Conservation (phyloP, 768 basidiomycete species). For the Pisolithus tinctorius region DNA sequence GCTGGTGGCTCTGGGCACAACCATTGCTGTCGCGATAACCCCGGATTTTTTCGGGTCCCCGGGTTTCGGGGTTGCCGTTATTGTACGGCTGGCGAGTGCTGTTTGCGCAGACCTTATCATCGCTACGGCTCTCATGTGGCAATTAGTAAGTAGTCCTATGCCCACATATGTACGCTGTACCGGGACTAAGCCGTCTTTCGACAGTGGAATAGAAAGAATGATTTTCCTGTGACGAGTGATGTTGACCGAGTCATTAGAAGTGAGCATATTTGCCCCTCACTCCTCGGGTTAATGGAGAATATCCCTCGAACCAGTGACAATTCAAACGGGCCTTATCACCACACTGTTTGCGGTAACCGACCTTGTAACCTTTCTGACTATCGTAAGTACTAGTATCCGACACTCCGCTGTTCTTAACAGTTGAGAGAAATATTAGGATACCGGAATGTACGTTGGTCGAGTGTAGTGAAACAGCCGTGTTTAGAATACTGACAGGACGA, state of each 20-base stretch:
- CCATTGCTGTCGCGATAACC: conserved; percentile 28
- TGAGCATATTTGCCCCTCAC: conserved; percentile 9
- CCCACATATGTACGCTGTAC: background rate
- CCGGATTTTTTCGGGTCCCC: conserved; percentile 29
- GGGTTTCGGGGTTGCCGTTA: conserved; percentile 29
- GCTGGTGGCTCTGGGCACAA: conserved; percentile 19
- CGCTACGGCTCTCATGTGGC: conserved; percentile 33
- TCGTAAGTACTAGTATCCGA: conserved; percentile 1
- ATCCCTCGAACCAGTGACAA: conserved; percentile 18
- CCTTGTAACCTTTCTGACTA: conserved; percentile 13
- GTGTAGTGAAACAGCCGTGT: background rate
- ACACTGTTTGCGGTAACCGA: conserved; percentile 23
- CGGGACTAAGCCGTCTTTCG: background rate
- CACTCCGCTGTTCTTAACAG: background rate
- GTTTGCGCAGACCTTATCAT: conserved; percentile 35
- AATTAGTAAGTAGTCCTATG: conserved; percentile 26
- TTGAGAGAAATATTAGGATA: background rate
- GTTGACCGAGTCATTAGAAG: conserved; percentile 36
- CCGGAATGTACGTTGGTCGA: conserved; percentile 4
- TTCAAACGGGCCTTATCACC: conserved; percentile 31
- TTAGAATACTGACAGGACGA: background rate
- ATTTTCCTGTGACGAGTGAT: conserved; percentile 32
- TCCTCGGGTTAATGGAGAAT: background rate
- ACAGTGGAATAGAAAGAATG: conserved; percentile 35
- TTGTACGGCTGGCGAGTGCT: conserved; percentile 35